A percentile compares a stretch with the other conserved stretches of the same genome.
These are phyloP conservation scores for Zalerion maritima DNA, from an alignment of 495 filamentous ascomycete species.

Conservation along the genomic window DNA sequence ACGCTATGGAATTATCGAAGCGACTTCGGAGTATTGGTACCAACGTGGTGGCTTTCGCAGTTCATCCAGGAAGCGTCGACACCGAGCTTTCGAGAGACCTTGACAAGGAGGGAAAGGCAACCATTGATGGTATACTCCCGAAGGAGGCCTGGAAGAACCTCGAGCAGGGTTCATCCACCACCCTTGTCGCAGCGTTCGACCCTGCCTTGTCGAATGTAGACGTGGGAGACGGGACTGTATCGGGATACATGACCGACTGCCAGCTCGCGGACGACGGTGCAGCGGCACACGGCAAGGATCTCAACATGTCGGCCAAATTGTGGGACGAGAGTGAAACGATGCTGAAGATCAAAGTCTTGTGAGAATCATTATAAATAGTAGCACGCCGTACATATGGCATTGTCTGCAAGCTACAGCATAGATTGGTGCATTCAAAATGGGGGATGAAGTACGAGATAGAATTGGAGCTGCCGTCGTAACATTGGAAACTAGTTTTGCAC, in stretches of 20 bases:
- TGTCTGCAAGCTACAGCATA: too few relatives aligned
- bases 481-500: too few relatives aligned
- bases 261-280: slow-evolving; percentile 18
- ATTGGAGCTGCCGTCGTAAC: too few relatives aligned
- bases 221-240: slow-evolving; percentile 20
- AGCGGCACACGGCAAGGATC: slow-evolving; percentile 1
- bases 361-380: too few relatives aligned
- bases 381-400: too few relatives aligned
- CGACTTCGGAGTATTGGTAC: slow-evolving; percentile 17
- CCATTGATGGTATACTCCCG: slow-evolving; percentile 20
- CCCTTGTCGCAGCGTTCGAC: slow-evolving; percentile 43
- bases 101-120: slow-evolving; percentile 20
- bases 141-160: slow-evolving; percentile 31
- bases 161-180: slow-evolving; percentile 41
- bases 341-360: neutral
- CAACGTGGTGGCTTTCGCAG: slow-evolving; percentile 22
- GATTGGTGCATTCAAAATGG: too few relatives aligned
- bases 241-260: slow-evolving; percentile 25
- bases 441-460: too few relatives aligned
- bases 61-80: slow-evolving; percentile 33
- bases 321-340: slow-evolving; percentile 3
- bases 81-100: slow-evolving; percentile 27
- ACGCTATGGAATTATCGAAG: slow-evolving; percentile 32
- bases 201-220: slow-evolving; percentile 18
- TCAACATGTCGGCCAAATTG: neutral